phyloP scores from a whole-genome alignment of 495 filamentous ascomycete species.

The Daldinia bambusicola region DNA sequence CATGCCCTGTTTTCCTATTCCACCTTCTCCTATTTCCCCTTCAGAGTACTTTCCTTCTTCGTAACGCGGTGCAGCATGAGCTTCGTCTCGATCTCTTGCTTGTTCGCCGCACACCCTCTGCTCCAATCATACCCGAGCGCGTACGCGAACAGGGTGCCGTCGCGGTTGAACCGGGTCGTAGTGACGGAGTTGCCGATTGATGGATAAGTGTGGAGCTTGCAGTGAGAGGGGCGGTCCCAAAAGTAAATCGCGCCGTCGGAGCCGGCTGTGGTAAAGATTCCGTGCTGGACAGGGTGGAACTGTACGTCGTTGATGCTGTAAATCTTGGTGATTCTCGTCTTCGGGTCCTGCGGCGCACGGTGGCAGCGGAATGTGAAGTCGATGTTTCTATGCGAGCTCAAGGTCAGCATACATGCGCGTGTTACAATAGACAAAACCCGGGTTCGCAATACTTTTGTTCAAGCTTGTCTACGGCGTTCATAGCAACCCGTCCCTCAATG shows the following conservation, averaged over 20 bases:
- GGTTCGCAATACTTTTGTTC: slow-evolving; percentile 66
- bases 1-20: neutral
- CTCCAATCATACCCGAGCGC: slow-evolving; percentile 97
- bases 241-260: slow-evolving; percentile 94
- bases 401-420: too few relatives aligned
- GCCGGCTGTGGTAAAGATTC: slow-evolving; percentile 92
- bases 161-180: slow-evolving; percentile 82
- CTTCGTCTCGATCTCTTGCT: slow-evolving; percentile 75
- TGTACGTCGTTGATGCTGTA: slow-evolving; percentile 91
- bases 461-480: slow-evolving; percentile 92
- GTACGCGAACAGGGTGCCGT: slow-evolving; percentile 89
- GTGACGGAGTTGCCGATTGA: slow-evolving; percentile 72
- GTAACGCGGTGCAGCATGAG: slow-evolving; percentile 90
- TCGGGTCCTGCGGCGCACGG: slow-evolving; percentile 71
- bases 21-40: neutral
- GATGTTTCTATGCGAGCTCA: slow-evolving; percentile 54
- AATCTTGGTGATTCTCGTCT: slow-evolving; percentile 75
- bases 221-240: slow-evolving; percentile 95
- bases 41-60: slow-evolving; percentile 78
- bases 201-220: slow-evolving; percentile 91
- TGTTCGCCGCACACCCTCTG: slow-evolving; percentile 86
- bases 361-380: slow-evolving; percentile 95
- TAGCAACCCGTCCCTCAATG: slow-evolving; percentile 91
- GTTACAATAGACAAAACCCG: neutral
- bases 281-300: slow-evolving; percentile 83